Evolutionary conservation across 169 alveolate genomes (phyloP), one percentile per base, ranked within the genome.

Genomic region (Cryptosporidium felis): DNA sequence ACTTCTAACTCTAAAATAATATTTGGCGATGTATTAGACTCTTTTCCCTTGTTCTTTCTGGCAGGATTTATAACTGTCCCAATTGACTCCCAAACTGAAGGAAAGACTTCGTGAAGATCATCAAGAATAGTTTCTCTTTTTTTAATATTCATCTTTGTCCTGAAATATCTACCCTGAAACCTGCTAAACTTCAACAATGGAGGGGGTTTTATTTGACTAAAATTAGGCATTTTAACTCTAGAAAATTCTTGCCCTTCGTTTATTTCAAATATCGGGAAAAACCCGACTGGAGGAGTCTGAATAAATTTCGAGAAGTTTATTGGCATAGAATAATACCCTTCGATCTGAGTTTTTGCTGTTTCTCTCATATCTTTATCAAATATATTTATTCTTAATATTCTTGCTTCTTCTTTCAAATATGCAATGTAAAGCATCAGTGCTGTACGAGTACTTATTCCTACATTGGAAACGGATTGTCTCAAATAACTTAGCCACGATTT

Each of bases 61-160:
- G 49, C 49, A 10, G 49, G 49, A 41, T 38, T 51, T 14, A 32
- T 34, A 74, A 74, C 46, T 5, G 3, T 53, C 18, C 85, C 85
- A 8, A 74, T 51, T 53, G 67, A 53, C 10, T 65, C 74, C 85
- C 85, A 74, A 38, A 74, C 12, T 32, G 51, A 40, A 14, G 85
- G 85, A 14, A 53, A 38, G 8, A 36, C 14, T 53, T 53, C 46
- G 18, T 26, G 58, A 18, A 3, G 10, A 32, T 53, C 85, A 53
- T 21, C 66, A 1, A 46, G 18, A 51, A 51, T 41, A 16, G 41
- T 2, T 40, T 74, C 59, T 14, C 16, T 51, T 6, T 26, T 8
- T 26, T n/a, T 23, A 6, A 28, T 8, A 45, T 8, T 1, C 1
- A 74, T 9, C 56, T 74, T 74, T 3, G 85, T 36, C 30, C 85